Evolutionary conservation across 2,329 filamentous ascomycete species (phyloP).

Genomic region (Elsinoe australis): DNA sequence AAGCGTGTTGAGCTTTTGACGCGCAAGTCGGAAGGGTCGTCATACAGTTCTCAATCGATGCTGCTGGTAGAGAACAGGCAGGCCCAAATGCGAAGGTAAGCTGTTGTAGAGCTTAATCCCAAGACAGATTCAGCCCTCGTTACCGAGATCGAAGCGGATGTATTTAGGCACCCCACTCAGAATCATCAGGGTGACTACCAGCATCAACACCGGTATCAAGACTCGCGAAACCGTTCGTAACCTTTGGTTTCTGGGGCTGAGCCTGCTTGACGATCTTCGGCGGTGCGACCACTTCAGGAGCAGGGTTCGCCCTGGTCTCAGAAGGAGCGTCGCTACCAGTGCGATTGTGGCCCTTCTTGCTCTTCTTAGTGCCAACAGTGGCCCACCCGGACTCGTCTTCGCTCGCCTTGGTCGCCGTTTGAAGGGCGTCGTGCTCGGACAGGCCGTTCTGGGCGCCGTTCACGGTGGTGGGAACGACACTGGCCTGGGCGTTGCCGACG

Average conservation of each 20-base stretch:
- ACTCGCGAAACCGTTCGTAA: constrained; percentile 13
- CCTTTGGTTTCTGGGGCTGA: background rate
- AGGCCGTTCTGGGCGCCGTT: constrained; percentile 41
- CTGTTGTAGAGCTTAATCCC: too few relatives aligned
- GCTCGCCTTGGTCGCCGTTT: constrained; percentile 41
- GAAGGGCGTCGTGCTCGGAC: constrained; percentile 55
- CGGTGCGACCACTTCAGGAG: background rate
- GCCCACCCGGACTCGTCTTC: constrained; percentile 52
- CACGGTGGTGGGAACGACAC: constrained; percentile 33
- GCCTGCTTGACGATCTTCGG: constrained; percentile 15
- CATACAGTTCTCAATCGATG: too few relatives aligned
- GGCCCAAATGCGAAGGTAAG: too few relatives aligned
- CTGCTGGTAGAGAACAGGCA: too few relatives aligned
- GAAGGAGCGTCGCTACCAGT: constrained; percentile 12
- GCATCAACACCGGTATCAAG: constrained; percentile 18
- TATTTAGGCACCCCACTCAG: constrained; percentile 31
- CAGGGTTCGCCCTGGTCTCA: constrained; percentile 10
- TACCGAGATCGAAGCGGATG: too few relatives aligned
- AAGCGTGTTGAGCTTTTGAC: too few relatives aligned
- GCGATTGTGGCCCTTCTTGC: constrained; percentile 37
- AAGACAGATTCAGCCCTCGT: too few relatives aligned
- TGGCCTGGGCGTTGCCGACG: constrained; percentile 32
- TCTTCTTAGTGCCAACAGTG: constrained; percentile 44
- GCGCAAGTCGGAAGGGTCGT: too few relatives aligned
- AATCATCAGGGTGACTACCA: constrained; percentile 31